Evolutionary conservation across 768 basidiomycete genomes (phyloP).

Genomic region (Podaxis sp.): DNA sequence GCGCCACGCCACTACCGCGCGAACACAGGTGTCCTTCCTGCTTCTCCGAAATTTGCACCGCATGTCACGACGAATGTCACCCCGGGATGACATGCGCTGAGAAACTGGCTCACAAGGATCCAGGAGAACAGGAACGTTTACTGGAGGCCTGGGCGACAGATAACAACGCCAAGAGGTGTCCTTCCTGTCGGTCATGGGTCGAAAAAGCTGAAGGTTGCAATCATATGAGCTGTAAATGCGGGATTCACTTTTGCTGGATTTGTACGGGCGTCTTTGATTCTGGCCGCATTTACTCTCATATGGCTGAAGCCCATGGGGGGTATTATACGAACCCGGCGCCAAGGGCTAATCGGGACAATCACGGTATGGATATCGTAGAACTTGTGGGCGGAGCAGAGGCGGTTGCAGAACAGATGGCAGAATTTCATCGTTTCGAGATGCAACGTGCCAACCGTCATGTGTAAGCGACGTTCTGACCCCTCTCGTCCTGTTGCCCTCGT

Average conservation of each 20-base stretch:
- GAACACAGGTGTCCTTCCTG: slow-evolving; percentile 53
- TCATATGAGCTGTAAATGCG: slow-evolving; percentile 52
- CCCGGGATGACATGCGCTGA: slow-evolving; percentile 54
- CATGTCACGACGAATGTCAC: slow-evolving; percentile 50
- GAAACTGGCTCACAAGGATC: slow-evolving; percentile 30
- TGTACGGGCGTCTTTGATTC: slow-evolving; percentile 17
- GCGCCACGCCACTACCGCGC: slow-evolving; percentile 25
- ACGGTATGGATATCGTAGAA: slow-evolving; percentile 3
- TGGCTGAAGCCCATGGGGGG: slow-evolving; percentile 13
- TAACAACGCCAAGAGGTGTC: slow-evolving; percentile 46
- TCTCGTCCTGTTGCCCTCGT: background rate
- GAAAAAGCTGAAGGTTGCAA: slow-evolving; percentile 57
- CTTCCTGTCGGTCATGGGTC: slow-evolving; percentile 43
- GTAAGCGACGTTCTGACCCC: background rate
- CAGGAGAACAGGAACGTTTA: slow-evolving; percentile 41
- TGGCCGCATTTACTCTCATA: slow-evolving; percentile 15
- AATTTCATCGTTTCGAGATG: background rate
- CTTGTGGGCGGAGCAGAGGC: background rate
- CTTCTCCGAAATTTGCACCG: slow-evolving; percentile 44
- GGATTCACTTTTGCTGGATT: slow-evolving; percentile 36
- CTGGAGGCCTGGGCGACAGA: slow-evolving; percentile 38
- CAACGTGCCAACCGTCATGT: background rate
- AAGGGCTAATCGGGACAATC: background rate
- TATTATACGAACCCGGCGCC: background rate
- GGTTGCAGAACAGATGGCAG: slow-evolving; percentile 9